Base-by-base conservation (phyloP, 139 green algal genomes). In the Yamagishiella unicocca region DNA sequence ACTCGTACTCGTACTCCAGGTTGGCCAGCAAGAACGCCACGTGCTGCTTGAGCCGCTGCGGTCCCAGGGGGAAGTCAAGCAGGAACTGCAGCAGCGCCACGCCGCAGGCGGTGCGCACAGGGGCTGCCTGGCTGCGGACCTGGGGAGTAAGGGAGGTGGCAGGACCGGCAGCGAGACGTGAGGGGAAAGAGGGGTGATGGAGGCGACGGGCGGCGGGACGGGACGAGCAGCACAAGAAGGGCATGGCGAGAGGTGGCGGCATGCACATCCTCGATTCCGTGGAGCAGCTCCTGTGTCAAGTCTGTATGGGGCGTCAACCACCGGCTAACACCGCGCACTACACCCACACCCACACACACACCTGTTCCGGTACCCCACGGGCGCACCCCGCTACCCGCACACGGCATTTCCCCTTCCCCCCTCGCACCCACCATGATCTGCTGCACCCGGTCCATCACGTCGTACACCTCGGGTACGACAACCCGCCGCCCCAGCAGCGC, bases 401-500 rank as follows among this genome's bases (percentile, higher is more conserved):
- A n/a, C n/a, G n/a, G n/a, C n/a, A n/a, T n/a, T n/a, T n/a, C 27
- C 66, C 12, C 66, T 1, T 33, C 31, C 31, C 33, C 66, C 29
- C 2, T 40, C 31, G 10, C n/a, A 82, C 93, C 82, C 54, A 95
- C 89, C 87, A 95, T 92, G 37, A 93, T 55, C 85, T 91, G 82
- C 89, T 96, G 91, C 46, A 99, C 94, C 17, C 90, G 82, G 38
- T 91, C 84, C 96, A 99, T 98, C 4, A 97, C 75, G 89, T 99
- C 97, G 83, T 99, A 99, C 75, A 99, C 93, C 90, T 98, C 96
- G 0, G 96, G 95, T 77, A 98, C 85, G 84, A 99, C 90, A 80
- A 98, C 89, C 66, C 87, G 87, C 22, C 97, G 93, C 12, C 54
- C 50, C 25, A 99, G 83, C 58, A 99, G 91, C 38, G 96, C 96